Conservation (phyloP, 1,284 basidiomycete genomes). For the Ceratobasidium sp. region DNA sequence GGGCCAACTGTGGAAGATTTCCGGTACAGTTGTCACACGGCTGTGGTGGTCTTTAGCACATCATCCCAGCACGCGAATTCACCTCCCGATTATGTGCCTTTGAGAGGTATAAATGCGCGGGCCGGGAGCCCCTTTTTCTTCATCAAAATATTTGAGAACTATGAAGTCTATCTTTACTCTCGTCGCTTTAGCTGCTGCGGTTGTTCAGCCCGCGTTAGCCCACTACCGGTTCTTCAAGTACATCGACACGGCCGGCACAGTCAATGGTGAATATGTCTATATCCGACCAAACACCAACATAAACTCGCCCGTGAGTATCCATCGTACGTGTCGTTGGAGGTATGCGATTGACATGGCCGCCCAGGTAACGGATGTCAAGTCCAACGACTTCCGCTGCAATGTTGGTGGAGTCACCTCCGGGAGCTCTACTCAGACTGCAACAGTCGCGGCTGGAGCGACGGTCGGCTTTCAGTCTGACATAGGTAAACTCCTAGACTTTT, state of each 20-base stretch:
- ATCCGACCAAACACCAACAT: slow-evolving; percentile 38
- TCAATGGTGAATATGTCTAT: slow-evolving; percentile 27
- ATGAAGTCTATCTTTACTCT: slow-evolving; percentile 39
- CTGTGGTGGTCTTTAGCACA: neutral
- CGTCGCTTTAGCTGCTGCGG: slow-evolving; percentile 17
- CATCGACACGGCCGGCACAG: slow-evolving; percentile 15
- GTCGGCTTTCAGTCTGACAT: slow-evolving; percentile 36
- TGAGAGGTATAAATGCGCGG: slow-evolving; percentile 2
- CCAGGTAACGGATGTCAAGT: slow-evolving; percentile 51
- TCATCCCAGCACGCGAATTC: neutral
- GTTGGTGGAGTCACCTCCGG: slow-evolving; percentile 47
- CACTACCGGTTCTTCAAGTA: slow-evolving; percentile 39
- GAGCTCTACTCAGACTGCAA: slow-evolving; percentile 50
- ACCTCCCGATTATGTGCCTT: neutral
- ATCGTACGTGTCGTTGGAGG: neutral
- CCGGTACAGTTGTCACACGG: slow-evolving; percentile 11
- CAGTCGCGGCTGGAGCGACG: slow-evolving; percentile 49
- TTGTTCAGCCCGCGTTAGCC: slow-evolving; percentile 27
- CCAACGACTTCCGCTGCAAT: slow-evolving; percentile 53
- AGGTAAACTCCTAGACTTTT: neutral
- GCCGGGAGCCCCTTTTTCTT: neutral
- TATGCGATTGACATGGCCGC: neutral
- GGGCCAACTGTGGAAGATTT: slow-evolving; percentile 28
- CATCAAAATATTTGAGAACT: neutral
- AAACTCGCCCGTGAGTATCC: slow-evolving; percentile 34